phyloP scores from a whole-genome alignment of 768 basidiomycete genomes.

The Crucibulum laeve region DNA sequence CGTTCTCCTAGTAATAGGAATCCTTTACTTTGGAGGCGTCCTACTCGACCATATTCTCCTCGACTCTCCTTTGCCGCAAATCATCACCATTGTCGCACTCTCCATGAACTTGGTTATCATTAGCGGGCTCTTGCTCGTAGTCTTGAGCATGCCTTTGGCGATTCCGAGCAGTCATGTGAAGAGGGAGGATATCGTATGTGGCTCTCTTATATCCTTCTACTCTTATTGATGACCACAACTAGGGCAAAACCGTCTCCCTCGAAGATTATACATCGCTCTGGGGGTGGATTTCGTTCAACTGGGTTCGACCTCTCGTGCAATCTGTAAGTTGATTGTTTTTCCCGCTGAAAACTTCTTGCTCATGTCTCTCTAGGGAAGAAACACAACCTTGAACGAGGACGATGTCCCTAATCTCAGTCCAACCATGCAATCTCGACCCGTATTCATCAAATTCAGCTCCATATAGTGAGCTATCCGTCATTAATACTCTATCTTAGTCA shows the following conservation, averaged over 20 bases:
- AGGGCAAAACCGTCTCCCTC: conserved; percentile 57
- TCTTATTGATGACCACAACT: neutral
- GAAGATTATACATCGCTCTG: conserved; percentile 76
- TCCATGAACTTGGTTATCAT: conserved; percentile 41
- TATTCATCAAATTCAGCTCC: conserved; percentile 50
- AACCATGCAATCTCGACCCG: conserved; percentile 58
- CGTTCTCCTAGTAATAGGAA: conserved; percentile 37
- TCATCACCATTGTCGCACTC: conserved; percentile 20
- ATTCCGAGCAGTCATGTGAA: conserved; percentile 53
- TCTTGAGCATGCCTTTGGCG: conserved; percentile 60
- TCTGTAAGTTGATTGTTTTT: conserved; percentile 24
- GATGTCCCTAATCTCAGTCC: conserved; percentile 74
- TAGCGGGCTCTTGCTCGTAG: conserved; percentile 35
- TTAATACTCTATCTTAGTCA: neutral
- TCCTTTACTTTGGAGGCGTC: conserved; percentile 48
- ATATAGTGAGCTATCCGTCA: conserved; percentile 22
- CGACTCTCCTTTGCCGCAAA: conserved; percentile 35
- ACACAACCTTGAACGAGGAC: conserved; percentile 58
- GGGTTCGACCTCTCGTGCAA: conserved; percentile 64
- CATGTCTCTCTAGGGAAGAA: conserved; percentile 28
- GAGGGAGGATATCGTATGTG: conserved; percentile 58
- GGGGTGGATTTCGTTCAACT: conserved; percentile 69
- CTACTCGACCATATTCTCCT: conserved; percentile 47
- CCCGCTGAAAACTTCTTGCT: neutral
- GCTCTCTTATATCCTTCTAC: neutral